Percentiles rank a stretch among this genome's conserved stretches.
These are phyloP conservation scores for Pelargonium cotyledonis DNA, from an alignment of 441 rosid species.

Conservation along the genomic window DNA sequence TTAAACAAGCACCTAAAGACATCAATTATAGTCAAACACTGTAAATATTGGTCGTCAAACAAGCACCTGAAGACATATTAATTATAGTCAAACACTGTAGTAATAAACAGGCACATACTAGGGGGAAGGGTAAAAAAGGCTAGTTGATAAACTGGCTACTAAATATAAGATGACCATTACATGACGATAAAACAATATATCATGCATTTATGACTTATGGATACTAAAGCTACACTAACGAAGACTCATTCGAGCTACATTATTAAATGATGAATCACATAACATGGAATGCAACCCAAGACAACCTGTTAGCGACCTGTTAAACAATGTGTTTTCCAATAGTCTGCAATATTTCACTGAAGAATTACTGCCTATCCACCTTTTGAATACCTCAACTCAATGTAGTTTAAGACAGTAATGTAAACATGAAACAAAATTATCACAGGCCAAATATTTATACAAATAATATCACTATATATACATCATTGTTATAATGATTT, in stretches of 20 bases:
- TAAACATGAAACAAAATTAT: background rate
- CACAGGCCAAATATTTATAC: background rate
- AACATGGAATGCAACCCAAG: background rate
- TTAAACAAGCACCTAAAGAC: background rate
- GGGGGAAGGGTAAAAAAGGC: background rate
- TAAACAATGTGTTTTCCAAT: background rate
- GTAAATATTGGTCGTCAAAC: too few relatives aligned
- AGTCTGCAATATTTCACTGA: background rate
- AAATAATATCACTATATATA: background rate
- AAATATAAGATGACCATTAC: background rate
- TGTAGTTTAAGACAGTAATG: background rate
- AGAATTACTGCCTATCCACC: background rate
- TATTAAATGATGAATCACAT: background rate
- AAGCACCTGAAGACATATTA: background rate
- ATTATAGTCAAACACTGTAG: background rate
- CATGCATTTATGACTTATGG: background rate
- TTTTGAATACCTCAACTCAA: conserved; percentile 1
- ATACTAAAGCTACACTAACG: background rate
- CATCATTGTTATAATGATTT: conserved; percentile 2
- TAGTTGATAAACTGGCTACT: background rate
- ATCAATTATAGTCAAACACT: too few relatives aligned
- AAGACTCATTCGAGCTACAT: background rate
- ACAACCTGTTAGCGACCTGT: background rate
- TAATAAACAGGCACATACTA: background rate
- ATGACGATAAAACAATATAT: background rate